Base-by-base conservation (phyloP, 257 asterid genomes). In the Echium plantagineum region DNA sequence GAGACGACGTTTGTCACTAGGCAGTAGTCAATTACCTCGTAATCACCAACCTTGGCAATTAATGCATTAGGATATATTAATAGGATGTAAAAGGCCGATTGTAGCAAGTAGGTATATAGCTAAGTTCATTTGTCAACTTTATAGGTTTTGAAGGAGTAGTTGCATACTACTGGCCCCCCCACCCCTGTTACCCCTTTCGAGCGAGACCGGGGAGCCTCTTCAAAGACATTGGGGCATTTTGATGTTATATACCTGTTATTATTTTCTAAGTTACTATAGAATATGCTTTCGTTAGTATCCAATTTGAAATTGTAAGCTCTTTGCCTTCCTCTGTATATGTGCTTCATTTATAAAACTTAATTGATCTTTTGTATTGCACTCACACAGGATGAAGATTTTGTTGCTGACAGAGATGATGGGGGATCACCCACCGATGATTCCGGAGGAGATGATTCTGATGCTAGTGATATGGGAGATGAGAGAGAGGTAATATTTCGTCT, bases 341-440 rank as follows among this genome's bases (percentile, higher is more conserved):
- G 49, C 17, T 42, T 3, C 49, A 42, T 42, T 42, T 42, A 42
- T 42, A 17, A 42, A 35, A 10, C 17, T 10, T 42, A 10, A 10
- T 10, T 12, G 1, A 42, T 42, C 16, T 30, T 47, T 58, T 57
- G 21, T 18, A 17, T 19, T 19, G 3, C 15, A 9, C 57, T 56
- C 3, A 1, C 42, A 21, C 70, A 90, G 98, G 98, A 91, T 48
- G 89, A 80, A 66, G 96, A 91, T 75, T 91, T 88, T 75, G 90
- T 87, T 66, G 62, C 21, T 15, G 94, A 82, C 17, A 76, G 75
- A 68, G 96, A 87, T 61, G 98, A 91, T 60, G 89, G 73, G 60
- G 98, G 96, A 62, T 91, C 98, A 63, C 94, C 98, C 1, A 88
- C 96, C 53, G 98, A 90, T 80, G 95, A 85, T 77, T 90, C 96